Conservation (phyloP, 768 basidiomycete genomes). For the Amanita pseudoporphyria region DNA sequence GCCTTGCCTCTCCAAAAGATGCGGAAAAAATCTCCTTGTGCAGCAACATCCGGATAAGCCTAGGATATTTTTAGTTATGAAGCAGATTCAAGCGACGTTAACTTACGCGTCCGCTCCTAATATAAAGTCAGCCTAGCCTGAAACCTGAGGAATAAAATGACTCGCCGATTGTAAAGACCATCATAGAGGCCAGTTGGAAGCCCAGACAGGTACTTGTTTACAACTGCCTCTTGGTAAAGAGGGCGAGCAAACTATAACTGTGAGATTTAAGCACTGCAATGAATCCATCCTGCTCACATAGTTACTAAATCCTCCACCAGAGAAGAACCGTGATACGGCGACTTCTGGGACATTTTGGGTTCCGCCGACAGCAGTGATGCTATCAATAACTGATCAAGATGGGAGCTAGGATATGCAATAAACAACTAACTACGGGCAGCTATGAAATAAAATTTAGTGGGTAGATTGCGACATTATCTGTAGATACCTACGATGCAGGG, state of each 20-base stretch:
- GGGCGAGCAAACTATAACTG: slow-evolving; percentile 42
- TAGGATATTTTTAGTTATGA: slow-evolving; percentile 9
- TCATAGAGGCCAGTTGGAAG: slow-evolving; percentile 40
- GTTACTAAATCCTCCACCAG: slow-evolving; percentile 69
- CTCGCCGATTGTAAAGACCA: slow-evolving; percentile 42
- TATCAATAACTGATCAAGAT: slow-evolving; percentile 16
- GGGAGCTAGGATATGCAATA: background rate
- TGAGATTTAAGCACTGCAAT: background rate
- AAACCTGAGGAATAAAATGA: background rate
- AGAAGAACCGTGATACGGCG: slow-evolving; percentile 40
- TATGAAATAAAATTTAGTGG: slow-evolving; percentile 10
- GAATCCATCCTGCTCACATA: slow-evolving; percentile 31
- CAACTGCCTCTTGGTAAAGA: slow-evolving; percentile 38
- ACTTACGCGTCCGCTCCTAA: background rate
- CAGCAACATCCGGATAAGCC: slow-evolving; percentile 60
- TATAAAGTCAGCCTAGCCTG: background rate
- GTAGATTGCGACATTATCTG: background rate
- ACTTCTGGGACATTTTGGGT: slow-evolving; percentile 51
- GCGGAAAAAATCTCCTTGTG: slow-evolving; percentile 39
- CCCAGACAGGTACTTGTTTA: slow-evolving; percentile 31
- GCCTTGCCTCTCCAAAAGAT: slow-evolving; percentile 32
- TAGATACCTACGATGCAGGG: slow-evolving; percentile 38
- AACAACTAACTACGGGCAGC: slow-evolving; percentile 40
- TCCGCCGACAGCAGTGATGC: slow-evolving; percentile 67
- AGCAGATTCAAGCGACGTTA: slow-evolving; percentile 1